These are phyloP conservation scores for Dothideomycetes sp. DNA, from an alignment of 2,329 filamentous ascomycete species.

Conservation along the genomic window DNA sequence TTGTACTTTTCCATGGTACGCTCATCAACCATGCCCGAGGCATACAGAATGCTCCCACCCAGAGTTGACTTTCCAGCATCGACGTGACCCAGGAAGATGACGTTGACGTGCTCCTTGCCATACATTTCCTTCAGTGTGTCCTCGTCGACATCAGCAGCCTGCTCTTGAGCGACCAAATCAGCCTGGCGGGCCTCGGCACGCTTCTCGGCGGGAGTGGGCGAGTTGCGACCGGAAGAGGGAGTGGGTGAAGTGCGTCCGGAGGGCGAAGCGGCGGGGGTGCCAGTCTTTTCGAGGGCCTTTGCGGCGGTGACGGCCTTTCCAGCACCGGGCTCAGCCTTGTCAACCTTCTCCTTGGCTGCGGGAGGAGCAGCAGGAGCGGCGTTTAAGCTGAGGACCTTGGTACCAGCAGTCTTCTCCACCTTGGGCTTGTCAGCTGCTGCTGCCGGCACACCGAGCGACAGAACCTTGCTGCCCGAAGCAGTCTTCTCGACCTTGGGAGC, in stretches of 20 bases:
- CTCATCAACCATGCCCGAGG: slow-evolving; percentile 98
- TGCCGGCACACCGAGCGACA: slow-evolving; percentile 49
- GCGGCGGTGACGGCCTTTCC: slow-evolving; percentile 76
- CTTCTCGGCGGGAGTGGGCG: slow-evolving; percentile 50
- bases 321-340: slow-evolving; percentile 48
- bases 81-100: slow-evolving; percentile 97
- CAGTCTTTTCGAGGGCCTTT: slow-evolving; percentile 88
- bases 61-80: slow-evolving; percentile 97
- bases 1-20: slow-evolving; percentile 98
- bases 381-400: slow-evolving; percentile 67
- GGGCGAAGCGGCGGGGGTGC: slow-evolving; percentile 43
- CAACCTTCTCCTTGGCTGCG: slow-evolving; percentile 34
- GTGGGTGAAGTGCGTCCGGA: slow-evolving; percentile 68
- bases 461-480: slow-evolving; percentile 54
- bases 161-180: slow-evolving; percentile 78
- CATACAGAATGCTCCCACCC: slow-evolving; percentile 85
- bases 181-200: slow-evolving; percentile 52
- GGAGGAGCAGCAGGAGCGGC: slow-evolving; percentile 29
- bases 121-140: slow-evolving; percentile 88
- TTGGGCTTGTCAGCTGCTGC: slow-evolving; percentile 40
- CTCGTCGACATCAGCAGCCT: slow-evolving; percentile 69
- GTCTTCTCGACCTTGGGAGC: slow-evolving; percentile 47
- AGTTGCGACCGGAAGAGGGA: slow-evolving; percentile 75
- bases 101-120: slow-evolving; percentile 87
- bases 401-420: slow-evolving; percentile 41